phyloP scores from a whole-genome alignment of 768 basidiomycete species.

The Leccinellum luteum region DNA sequence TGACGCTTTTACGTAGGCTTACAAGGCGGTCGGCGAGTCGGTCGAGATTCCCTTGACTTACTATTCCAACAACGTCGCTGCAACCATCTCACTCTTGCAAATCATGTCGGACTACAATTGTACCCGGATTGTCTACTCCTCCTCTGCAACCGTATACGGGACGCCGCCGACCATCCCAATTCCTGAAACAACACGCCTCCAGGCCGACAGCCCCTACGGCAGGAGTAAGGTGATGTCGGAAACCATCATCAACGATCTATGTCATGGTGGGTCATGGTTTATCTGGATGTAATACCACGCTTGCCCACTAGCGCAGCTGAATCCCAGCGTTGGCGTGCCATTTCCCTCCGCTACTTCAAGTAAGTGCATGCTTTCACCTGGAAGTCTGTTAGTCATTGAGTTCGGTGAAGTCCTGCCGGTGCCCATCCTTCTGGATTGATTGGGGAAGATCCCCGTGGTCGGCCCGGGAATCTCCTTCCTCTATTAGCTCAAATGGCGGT shows the following conservation, averaged over 20 bases:
- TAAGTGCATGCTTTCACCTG: constrained; percentile 33
- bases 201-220: constrained; percentile 92
- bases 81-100: constrained; percentile 83
- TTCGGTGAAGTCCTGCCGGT: constrained; percentile 77
- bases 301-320: constrained; percentile 50
- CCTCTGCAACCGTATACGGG: constrained; percentile 97
- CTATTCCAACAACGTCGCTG: constrained; percentile 91
- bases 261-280: constrained; percentile 53
- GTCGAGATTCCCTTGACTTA: constrained; percentile 90
- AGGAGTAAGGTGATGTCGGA: constrained; percentile 97
- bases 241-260: constrained; percentile 84
- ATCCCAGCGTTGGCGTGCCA: constrained; percentile 66
- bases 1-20: constrained; percentile 54
- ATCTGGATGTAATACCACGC: background rate
- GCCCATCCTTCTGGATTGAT: constrained; percentile 94
- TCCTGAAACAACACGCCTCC: constrained; percentile 82
- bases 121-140: constrained; percentile 91
- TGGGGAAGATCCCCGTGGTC: constrained; percentile 94
- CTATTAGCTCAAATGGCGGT: constrained; percentile 93
- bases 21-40: constrained; percentile 98
- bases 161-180: constrained; percentile 91
- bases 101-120: constrained; percentile 84
- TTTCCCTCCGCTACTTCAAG: constrained; percentile 98
- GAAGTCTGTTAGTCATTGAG: background rate
- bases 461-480: constrained; percentile 92